Conservation (phyloP, 257 asterid species). For the Nicotiana knightiana region DNA sequence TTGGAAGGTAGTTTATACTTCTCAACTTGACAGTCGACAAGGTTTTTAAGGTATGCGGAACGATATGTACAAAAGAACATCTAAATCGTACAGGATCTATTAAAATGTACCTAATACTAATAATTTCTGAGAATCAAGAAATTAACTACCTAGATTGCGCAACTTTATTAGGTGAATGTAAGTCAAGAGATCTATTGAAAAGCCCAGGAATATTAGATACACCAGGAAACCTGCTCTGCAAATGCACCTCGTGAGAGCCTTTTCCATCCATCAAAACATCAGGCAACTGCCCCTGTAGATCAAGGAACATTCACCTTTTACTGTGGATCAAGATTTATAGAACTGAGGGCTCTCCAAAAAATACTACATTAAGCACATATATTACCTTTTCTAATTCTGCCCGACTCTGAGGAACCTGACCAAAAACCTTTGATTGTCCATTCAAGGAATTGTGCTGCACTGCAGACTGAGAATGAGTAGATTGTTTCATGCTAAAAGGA, state of each 20-base stretch:
- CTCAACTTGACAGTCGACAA: not conserved
- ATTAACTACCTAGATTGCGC: conserved; percentile 49
- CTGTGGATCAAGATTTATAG: not conserved
- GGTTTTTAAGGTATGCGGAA: not conserved
- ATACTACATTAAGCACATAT: conserved; percentile 9
- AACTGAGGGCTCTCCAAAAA: not conserved
- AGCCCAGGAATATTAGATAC: conserved; percentile 30
- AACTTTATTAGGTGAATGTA: conserved; percentile 31
- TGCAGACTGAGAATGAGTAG: conserved; percentile 31
- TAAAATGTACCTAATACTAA: not conserved
- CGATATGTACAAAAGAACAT: not conserved
- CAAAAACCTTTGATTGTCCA: conserved; percentile 44
- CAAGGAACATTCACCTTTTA: conserved; percentile 14
- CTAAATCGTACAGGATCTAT: not conserved
- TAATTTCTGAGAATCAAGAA: not conserved
- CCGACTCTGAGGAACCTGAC: conserved; percentile 40
- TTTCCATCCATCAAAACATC: conserved; percentile 41
- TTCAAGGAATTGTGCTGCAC: conserved; percentile 38
- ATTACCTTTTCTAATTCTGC: conserved; percentile 42
- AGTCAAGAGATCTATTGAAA: conserved; percentile 36
- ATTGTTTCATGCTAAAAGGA: conserved; percentile 42
- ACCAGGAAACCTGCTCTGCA: conserved; percentile 36
- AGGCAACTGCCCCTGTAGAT: conserved; percentile 48
- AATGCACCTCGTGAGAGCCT: conserved; percentile 33
- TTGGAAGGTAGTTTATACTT: not conserved